Evolutionary conservation across 202 grass and related monocot species (phyloP).

Genomic region (Setaria italica): DNA sequence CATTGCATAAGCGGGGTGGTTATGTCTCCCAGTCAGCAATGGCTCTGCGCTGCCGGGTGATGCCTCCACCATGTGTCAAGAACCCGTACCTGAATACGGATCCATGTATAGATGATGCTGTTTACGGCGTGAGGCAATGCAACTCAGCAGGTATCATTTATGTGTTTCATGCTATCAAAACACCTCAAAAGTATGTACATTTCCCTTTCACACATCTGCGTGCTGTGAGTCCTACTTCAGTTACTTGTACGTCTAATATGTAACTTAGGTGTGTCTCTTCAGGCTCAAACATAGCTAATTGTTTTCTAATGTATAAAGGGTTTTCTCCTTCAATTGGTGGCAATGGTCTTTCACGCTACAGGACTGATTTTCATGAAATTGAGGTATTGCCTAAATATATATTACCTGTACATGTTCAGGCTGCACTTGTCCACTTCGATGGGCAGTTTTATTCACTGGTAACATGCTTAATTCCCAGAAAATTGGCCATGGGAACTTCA

Average conservation of each 20-base stretch:
- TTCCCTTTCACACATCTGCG: background rate
- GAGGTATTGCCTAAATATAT: conserved; percentile 53
- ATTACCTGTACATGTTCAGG: background rate
- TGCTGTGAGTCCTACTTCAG: background rate
- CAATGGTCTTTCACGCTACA: conserved; percentile 84
- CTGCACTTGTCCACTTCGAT: background rate
- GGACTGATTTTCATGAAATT: conserved; percentile 89
- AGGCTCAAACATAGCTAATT: background rate
- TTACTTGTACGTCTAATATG: background rate
- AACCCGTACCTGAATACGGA: conserved; percentile 66
- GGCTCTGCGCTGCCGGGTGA: conserved; percentile 80
- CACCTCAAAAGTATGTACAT: conserved; percentile 18
- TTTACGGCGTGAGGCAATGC: conserved; percentile 66
- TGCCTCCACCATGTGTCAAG: conserved; percentile 88
- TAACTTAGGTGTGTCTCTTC: background rate
- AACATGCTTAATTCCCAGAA: conserved; percentile 61
- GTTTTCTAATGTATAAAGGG: conserved; percentile 43
- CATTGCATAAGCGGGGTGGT: conserved; percentile 53
- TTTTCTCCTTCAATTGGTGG: conserved; percentile 71
- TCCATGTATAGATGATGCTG: conserved; percentile 51
- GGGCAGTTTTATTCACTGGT: conserved; percentile 28
- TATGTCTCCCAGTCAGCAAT: conserved; percentile 85
- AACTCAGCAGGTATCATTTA: conserved; percentile 73
- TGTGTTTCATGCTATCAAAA: conserved; percentile 1
- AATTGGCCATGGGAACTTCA: conserved; percentile 96